These are phyloP conservation scores for Letharia lupina DNA, from an alignment of 495 filamentous ascomycete genomes.

Conservation along the genomic window DNA sequence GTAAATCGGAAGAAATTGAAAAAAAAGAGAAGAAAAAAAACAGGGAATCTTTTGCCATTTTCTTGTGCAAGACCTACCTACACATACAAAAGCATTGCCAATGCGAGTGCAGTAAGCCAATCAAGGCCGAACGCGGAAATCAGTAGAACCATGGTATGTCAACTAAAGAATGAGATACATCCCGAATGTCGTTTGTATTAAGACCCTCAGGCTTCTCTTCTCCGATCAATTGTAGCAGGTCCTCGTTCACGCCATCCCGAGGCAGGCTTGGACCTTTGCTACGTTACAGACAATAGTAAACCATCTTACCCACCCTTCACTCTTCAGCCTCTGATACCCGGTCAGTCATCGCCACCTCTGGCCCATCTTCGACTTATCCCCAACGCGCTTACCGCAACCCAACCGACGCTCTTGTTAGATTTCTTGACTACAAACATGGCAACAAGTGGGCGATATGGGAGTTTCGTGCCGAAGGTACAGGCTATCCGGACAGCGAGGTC, in stretches of 20 bases:
- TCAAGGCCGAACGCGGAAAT: background rate
- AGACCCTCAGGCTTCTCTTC: slow-evolving; percentile 47
- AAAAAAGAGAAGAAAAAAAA: too few relatives aligned
- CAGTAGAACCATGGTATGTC: slow-evolving; percentile 8
- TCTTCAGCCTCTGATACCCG: background rate
- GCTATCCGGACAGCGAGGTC: slow-evolving; percentile 85
- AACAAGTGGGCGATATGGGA: slow-evolving; percentile 91
- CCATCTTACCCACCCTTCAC: background rate
- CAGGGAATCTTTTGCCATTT: too few relatives aligned
- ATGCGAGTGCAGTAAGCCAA: background rate
- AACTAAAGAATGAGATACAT: background rate
- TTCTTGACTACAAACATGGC: slow-evolving; percentile 77
- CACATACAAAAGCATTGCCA: background rate
- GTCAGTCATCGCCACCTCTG: slow-evolving; percentile 65
- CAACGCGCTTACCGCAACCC: slow-evolving; percentile 89
- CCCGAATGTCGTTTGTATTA: background rate
- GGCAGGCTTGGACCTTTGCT: slow-evolving; percentile 87
- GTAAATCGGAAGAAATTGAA: too few relatives aligned
- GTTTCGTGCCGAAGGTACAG: slow-evolving; percentile 91
- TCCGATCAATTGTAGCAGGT: slow-evolving; percentile 68
- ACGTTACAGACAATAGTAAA: slow-evolving; percentile 71
- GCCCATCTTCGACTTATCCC: slow-evolving; percentile 79
- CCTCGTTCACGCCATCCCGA: slow-evolving; percentile 76
- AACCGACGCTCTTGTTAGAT: slow-evolving; percentile 71
- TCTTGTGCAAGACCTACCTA: background rate